Percentiles rank a stretch among this genome's conserved stretches.
Conservation (phyloP, 1,284 basidiomycete genomes). For the Ustilago lituana region DNA sequence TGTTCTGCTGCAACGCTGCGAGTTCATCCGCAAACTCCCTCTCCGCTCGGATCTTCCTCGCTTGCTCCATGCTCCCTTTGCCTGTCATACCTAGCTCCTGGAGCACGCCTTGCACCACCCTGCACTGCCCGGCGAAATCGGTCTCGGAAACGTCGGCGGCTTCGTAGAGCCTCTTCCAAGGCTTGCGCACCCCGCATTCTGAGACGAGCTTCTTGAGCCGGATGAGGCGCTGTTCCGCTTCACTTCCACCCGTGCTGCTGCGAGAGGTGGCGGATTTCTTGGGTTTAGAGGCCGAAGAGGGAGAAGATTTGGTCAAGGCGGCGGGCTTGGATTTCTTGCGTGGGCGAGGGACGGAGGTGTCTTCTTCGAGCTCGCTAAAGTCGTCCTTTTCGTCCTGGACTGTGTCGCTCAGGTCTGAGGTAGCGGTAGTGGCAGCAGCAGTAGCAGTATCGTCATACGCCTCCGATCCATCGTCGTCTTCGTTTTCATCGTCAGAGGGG, state of each 20-base stretch:
- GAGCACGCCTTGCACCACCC: constrained; percentile 32
- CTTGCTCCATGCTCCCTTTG: constrained; percentile 36
- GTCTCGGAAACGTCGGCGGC: constrained; percentile 10
- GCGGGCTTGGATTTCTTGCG: constrained; percentile 10
- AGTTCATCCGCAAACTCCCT: constrained; percentile 44
- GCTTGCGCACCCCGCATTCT: constrained; percentile 42
- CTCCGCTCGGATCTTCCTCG: constrained; percentile 30
- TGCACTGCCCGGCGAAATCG: constrained; percentile 26
- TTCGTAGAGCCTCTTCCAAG: constrained; percentile 49
- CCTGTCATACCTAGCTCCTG: constrained; percentile 41
- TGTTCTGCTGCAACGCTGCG: constrained; percentile 26
- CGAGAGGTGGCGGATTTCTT: not conserved
- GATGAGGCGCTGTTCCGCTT: constrained; percentile 29
- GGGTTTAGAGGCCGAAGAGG: constrained; percentile 1
- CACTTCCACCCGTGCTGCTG: constrained; percentile 1
- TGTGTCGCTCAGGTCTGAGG: not conserved
- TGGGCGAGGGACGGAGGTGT: constrained; percentile 12
- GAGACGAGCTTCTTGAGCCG: constrained; percentile 43
- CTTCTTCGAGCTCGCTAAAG: constrained; percentile 46
- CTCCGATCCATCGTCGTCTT: not conserved
- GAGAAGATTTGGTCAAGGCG: not conserved
- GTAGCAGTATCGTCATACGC: not conserved
- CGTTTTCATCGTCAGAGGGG: not conserved
- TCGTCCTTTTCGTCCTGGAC: not conserved
- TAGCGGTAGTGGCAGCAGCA: not conserved